Evolutionary conservation across 1,284 basidiomycete genomes (phyloP), one percentile per base, ranked within the genome.

Genomic region (Malassezia restricta): DNA sequence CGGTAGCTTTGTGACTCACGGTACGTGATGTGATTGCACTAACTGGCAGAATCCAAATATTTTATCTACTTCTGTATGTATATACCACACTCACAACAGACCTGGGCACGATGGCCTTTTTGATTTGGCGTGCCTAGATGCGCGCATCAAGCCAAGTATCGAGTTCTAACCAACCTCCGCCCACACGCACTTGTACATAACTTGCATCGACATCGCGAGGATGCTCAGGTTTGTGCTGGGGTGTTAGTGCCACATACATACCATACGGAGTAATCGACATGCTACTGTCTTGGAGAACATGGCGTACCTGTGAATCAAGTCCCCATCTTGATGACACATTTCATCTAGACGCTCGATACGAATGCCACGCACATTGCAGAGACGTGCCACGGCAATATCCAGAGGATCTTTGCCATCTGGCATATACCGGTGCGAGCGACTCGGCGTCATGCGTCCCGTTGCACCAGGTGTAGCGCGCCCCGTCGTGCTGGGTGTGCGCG

Each of bases 1-100:
- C 40, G 90, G 90, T 43, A 89, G 86, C 76, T 95, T 91, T 73
- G 91, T 95, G 43, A 95, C 90, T 30, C 91, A 95, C 71, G 89
- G 90, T 94, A 64, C 73, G 86, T 76, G 17, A 14, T 15, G 33
- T 5, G 33, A 35, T 35, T 35, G 33, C 33, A 35, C 15, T 11
- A 9, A 12, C 6, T 15, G 31, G 28, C 55, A 66, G 70, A 73
- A 54, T 66, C 65, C 2, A 64, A 68, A 49, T 64, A 73, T 47
- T 73, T 73, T 47, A 70, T 73, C 54, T 72, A 72, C 62, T 72
- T 72, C 50, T 73, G 70, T 73, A 49, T 57, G 70, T 64, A 0
- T 31, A 2, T n/a, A 32, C 35, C 30, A 12, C 29, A 15, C 53
- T 39, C 15, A 44, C 39, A 29, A 24, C 60, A 70, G 69, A 72